Conservation (phyloP, 179 eudicot species). For the Silene coronaria region DNA sequence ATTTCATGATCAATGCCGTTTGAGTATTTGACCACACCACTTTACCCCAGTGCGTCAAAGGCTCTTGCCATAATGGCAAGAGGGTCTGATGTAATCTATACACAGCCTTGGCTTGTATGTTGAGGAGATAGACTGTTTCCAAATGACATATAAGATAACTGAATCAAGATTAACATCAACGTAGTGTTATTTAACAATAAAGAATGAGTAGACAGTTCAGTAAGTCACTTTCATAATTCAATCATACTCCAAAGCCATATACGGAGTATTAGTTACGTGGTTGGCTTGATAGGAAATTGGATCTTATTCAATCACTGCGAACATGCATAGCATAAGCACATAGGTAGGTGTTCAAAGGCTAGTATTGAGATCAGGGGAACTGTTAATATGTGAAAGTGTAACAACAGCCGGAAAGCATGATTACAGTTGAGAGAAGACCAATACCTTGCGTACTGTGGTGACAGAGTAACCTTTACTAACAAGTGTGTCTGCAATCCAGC, state of each 20-base stretch:
- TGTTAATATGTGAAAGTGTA: not conserved
- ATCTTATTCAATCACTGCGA: not conserved
- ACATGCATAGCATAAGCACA: not conserved
- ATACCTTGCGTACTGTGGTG: slow-evolving; percentile 87
- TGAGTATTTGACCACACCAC: no score
- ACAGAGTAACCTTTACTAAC: slow-evolving; percentile 84
- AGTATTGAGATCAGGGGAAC: not conserved
- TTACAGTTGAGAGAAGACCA: slow-evolving; percentile 7
- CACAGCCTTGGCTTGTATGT: not conserved
- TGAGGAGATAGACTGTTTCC: not conserved
- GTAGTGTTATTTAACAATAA: not conserved
- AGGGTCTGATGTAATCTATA: no score
- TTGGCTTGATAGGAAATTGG: no score
- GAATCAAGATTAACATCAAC: not conserved
- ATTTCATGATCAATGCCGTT: not conserved
- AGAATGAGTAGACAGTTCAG: not conserved
- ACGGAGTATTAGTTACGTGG: not conserved
- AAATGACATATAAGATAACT: not conserved
- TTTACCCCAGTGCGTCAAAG: no score
- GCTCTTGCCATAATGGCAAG: no score
- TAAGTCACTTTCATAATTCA: not conserved
- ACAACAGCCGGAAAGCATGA: no score
- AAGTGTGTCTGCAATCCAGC: slow-evolving; percentile 97
- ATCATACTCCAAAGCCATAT: not conserved
- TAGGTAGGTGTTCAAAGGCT: not conserved